phyloP scores from a whole-genome alignment of 2,329 filamentous ascomycete genomes.

The Monilinia polystroma region DNA sequence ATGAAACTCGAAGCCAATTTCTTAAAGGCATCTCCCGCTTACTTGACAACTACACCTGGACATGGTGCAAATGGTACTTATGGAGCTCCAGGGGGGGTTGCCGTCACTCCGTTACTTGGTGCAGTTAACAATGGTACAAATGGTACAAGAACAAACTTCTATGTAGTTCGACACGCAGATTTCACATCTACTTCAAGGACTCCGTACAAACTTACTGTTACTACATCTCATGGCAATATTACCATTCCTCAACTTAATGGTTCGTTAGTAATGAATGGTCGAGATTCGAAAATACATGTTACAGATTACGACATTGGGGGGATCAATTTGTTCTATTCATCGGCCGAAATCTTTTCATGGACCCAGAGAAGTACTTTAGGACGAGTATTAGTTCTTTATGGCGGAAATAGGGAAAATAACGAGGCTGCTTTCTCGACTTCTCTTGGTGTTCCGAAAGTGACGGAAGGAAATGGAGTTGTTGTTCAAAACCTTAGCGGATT shows the following conservation, averaged over 20 bases:
- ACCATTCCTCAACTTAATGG: conserved; percentile 58
- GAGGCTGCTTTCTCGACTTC: conserved; percentile 47
- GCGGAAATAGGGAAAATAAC: conserved; percentile 57
- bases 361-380: conserved; percentile 54
- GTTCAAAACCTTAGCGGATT: conserved; percentile 26
- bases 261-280: conserved; percentile 54
- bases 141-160: conserved; percentile 56
- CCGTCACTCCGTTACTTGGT: conserved; percentile 59
- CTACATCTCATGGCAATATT: conserved; percentile 54
- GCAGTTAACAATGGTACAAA: conserved; percentile 34
- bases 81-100: conserved; percentile 59
- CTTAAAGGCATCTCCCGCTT: conserved; percentile 29
- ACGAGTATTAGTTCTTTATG: conserved; percentile 62
- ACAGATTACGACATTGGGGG: conserved; percentile 62
- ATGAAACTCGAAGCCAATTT: conserved; percentile 32
- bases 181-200: conserved; percentile 43
- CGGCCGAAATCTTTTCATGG: conserved; percentile 66
- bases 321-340: conserved; percentile 59
- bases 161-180: conserved; percentile 62
- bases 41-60: conserved; percentile 51
- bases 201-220: conserved; percentile 45
- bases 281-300: conserved; percentile 65
- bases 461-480: conserved; percentile 11
- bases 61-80: conserved; percentile 42
- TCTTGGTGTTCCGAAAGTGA: conserved; percentile 8